phyloP scores from a whole-genome alignment of 2,329 filamentous ascomycete species.

The Aureobasidium lini region DNA sequence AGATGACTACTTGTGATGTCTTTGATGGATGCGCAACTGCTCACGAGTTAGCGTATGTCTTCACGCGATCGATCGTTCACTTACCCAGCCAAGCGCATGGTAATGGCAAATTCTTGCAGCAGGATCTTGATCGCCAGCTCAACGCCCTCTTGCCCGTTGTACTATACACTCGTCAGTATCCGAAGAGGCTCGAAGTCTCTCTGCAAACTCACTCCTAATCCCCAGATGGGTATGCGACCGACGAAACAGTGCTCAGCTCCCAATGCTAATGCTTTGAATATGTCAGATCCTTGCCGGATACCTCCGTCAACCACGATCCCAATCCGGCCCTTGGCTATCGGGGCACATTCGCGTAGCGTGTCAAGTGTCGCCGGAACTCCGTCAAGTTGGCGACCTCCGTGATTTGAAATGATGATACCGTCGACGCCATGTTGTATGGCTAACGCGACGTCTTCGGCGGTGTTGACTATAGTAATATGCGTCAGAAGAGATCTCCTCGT shows the following conservation, averaged over 20 bases:
- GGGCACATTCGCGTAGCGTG: conserved; percentile 24
- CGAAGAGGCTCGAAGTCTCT: conserved; percentile 17
- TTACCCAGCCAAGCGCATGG: conserved; percentile 3
- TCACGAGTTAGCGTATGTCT: too few species aligned
- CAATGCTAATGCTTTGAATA: conserved; percentile 48
- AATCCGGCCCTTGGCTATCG: conserved; percentile 32
- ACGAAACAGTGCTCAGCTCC: conserved; percentile 31
- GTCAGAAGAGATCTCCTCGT: too few species aligned
- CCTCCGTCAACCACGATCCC: conserved; percentile 45
- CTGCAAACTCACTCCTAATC: conserved; percentile 13
- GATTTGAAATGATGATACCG: conserved; percentile 30
- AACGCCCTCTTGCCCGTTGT: conserved; percentile 23
- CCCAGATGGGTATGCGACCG: conserved; percentile 16
- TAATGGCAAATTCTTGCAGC: conserved; percentile 5
- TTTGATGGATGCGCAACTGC: conserved; percentile 3
- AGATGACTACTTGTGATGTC: conserved; percentile 11
- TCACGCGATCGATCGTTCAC: background rate
- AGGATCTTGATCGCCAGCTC: conserved; percentile 15
- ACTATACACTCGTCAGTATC: conserved; percentile 20
- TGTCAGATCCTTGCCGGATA: conserved; percentile 46
- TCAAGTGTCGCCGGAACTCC: conserved; percentile 43
- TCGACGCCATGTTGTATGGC: conserved; percentile 11
- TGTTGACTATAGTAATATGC: background rate
- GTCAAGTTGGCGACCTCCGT: conserved; percentile 46
- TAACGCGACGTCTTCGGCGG: conserved; percentile 10